A percentile compares a stretch with the other conserved stretches of the same genome.
These are phyloP conservation scores for Closterium sp. DNA, from an alignment of 139 green algal species.

Conservation along the genomic window DNA sequence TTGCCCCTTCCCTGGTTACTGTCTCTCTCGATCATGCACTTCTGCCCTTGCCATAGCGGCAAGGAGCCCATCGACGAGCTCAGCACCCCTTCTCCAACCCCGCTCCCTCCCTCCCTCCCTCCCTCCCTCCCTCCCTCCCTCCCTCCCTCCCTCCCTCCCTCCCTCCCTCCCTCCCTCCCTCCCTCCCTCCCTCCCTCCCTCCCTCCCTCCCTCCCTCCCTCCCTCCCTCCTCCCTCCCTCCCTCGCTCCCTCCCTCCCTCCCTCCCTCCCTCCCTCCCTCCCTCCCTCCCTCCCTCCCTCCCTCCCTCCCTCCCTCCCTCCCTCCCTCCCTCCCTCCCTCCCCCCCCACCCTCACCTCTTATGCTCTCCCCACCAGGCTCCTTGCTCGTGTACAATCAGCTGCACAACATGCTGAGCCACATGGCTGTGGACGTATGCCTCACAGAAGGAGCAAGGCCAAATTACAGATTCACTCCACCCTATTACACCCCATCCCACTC, in stretches of 20 bases:
- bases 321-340: no score
- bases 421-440: conserved; percentile 48
- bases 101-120: background rate
- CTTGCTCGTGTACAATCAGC: conserved; percentile 87
- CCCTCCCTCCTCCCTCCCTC: background rate
- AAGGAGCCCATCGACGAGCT: background rate
- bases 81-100: background rate
- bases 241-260: background rate
- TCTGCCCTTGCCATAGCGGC: background rate
- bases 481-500: background rate
- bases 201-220: no score
- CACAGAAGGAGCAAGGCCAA: background rate
- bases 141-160: background rate
- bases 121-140: background rate
- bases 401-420: conserved; percentile 84
- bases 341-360: no score
- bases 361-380: conserved; percentile 47
- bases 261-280: background rate
- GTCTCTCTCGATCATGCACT: background rate
- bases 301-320: no score
- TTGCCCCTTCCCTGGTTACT: background rate
- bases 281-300: background rate
- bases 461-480: background rate
- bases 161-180: no score
- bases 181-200: no score